These are phyloP conservation scores for Lignosus rhinocerotis DNA, from an alignment of 1,284 basidiomycete species.

Conservation along the genomic window DNA sequence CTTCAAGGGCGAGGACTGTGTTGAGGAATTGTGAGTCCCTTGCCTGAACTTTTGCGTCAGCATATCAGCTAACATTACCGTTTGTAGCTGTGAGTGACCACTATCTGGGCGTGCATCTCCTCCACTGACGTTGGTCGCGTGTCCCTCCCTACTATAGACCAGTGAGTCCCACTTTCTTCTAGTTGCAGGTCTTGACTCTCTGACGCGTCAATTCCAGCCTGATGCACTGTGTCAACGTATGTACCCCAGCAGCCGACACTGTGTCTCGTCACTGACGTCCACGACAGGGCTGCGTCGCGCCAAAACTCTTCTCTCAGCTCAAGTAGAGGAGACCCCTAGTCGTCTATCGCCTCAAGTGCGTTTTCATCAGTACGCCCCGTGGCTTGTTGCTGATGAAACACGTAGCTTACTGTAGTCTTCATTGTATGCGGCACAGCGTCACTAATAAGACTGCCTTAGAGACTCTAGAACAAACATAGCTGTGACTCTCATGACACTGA, in stretches of 20 bases:
- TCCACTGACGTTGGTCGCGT: slow-evolving; percentile 9
- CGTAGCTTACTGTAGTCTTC: too few species aligned
- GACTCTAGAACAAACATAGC: too few species aligned
- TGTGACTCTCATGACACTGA: too few species aligned
- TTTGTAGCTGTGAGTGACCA: slow-evolving; percentile 17
- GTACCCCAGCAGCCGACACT: slow-evolving; percentile 30
- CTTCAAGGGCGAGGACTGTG: slow-evolving; percentile 87
- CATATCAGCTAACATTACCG: background rate
- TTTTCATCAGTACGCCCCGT: background rate
- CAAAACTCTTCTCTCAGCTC: slow-evolving; percentile 76
- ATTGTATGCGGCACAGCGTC: too few species aligned
- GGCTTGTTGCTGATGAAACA: background rate
- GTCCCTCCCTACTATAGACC: slow-evolving; percentile 7
- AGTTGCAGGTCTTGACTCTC: slow-evolving; percentile 42
- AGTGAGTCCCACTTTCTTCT: slow-evolving; percentile 37
- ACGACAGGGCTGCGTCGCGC: slow-evolving; percentile 68
- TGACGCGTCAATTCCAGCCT: slow-evolving; percentile 45
- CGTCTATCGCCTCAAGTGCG: background rate
- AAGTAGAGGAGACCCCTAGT: slow-evolving; percentile 36
- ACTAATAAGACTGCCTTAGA: too few species aligned
- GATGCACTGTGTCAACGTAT: slow-evolving; percentile 89
- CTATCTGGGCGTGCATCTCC: too few species aligned
- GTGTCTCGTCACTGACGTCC: slow-evolving; percentile 6
- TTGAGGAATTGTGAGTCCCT: slow-evolving; percentile 77
- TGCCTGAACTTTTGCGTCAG: slow-evolving; percentile 14